A percentile compares a stretch with the other conserved stretches of the same genome.
Evolutionary conservation across 2,329 filamentous ascomycete species (phyloP).

Genomic region (Arthrocladium fulminans): DNA sequence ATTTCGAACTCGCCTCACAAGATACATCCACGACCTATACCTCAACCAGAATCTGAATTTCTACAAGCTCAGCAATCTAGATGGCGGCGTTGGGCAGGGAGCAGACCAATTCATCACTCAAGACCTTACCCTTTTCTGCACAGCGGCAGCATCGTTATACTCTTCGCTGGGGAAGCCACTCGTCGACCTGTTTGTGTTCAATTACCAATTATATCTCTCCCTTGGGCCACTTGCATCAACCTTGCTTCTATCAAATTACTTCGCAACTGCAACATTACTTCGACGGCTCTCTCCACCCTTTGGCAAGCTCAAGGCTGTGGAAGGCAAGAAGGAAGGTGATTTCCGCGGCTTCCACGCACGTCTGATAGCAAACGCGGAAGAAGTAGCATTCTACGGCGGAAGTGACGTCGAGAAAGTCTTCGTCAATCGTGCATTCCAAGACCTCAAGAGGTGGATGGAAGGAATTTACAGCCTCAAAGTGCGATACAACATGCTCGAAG

Average conservation of each 20-base stretch:
- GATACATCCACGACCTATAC: conserved; percentile 96
- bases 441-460: conserved; percentile 94
- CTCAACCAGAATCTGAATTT: conserved; percentile 92
- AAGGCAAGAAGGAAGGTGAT: conserved; percentile 89
- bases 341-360: conserved; percentile 86
- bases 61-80: conserved; percentile 87
- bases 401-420: conserved; percentile 92
- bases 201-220: conserved; percentile 89
- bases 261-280: conserved; percentile 83
- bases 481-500: conserved; percentile 95
- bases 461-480: conserved; percentile 97
- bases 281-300: conserved; percentile 87
- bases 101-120: conserved; percentile 97
- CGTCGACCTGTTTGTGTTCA: conserved; percentile 96
- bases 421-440: conserved; percentile 83
- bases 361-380: conserved; percentile 91
- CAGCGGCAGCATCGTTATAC: conserved; percentile 82
- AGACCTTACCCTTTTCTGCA: conserved; percentile 90
- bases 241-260: conserved; percentile 84
- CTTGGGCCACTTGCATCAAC: conserved; percentile 79
- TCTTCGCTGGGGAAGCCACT: conserved; percentile 96
- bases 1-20: conserved; percentile 85
- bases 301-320: conserved; percentile 90
- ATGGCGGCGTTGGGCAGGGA: conserved; percentile 83
- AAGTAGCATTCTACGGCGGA: conserved; percentile 94